Evolutionary conservation across 164 flowering plant species (phyloP).

Genomic region (Houttuynia cordata): DNA sequence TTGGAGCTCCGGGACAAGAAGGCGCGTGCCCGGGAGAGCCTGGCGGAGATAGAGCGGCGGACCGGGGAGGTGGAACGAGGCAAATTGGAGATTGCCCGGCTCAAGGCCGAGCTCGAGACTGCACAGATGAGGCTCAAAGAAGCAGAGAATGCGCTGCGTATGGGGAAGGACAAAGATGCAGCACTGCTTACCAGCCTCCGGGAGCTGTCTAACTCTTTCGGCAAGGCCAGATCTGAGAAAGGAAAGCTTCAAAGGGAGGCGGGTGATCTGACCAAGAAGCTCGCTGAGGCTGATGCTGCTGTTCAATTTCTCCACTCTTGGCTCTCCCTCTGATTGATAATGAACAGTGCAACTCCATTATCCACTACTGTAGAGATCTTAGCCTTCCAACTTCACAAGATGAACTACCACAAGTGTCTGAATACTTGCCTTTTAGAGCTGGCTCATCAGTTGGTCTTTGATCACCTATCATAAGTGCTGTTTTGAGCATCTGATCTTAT

Average conservation of each 20-base stretch:
- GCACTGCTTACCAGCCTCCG: neutral
- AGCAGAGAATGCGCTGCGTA: neutral
- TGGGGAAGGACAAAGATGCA: neutral
- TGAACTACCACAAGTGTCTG: too few species aligned
- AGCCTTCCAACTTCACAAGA: too few species aligned
- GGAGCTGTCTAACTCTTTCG: neutral
- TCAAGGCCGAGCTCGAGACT: neutral
- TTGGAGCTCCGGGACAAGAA: neutral
- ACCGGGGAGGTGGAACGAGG: neutral
- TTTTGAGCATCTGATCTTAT: too few species aligned
- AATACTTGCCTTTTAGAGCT: too few species aligned
- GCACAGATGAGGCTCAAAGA: neutral
- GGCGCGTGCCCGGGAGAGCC: neutral
- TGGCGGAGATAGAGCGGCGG: neutral
- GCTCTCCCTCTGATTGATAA: neutral
- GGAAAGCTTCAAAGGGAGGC: neutral
- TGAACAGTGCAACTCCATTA: too few species aligned
- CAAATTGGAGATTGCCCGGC: neutral
- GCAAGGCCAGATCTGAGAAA: neutral
- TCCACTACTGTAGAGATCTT: too few species aligned
- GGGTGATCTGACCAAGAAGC: neutral
- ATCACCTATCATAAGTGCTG: too few species aligned
- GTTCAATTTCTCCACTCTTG: neutral
- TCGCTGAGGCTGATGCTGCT: neutral
- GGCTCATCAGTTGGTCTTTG: too few species aligned